Percentiles rank a stretch among this genome's conserved stretches.
These are phyloP conservation scores for Sporothrix brasiliensis DNA, from an alignment of 2,329 filamentous ascomycete genomes.

Conservation along the genomic window DNA sequence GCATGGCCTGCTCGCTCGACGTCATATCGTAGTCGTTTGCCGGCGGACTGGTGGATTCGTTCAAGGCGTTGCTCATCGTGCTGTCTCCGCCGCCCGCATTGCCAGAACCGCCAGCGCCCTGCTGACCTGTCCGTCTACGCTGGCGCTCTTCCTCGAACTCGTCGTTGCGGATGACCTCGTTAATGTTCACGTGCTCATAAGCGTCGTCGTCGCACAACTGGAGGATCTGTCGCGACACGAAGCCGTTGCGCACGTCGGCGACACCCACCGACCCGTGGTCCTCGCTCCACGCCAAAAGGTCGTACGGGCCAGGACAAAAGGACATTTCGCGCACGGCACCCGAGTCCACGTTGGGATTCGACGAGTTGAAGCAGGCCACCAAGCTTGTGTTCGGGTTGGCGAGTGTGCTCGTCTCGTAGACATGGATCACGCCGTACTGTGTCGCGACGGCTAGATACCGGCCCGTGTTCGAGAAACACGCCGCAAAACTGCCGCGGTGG, in stretches of 20 bases:
- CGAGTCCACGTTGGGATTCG: constrained; percentile 67
- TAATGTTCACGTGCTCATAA: constrained; percentile 59
- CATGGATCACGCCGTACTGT: constrained; percentile 76
- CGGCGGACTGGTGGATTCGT: not conserved
- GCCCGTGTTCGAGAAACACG: constrained; percentile 73
- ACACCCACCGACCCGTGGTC: constrained; percentile 76
- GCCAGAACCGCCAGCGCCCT: constrained; percentile 39
- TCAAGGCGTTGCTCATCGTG: not conserved
- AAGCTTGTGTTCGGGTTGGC: constrained; percentile 60
- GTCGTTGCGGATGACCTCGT: constrained; percentile 36
- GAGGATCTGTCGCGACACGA: constrained; percentile 69
- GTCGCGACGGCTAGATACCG: constrained; percentile 74
- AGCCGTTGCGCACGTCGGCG: constrained; percentile 70
- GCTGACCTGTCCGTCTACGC: constrained; percentile 49
- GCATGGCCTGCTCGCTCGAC: constrained; percentile 40
- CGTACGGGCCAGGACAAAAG: constrained; percentile 87
- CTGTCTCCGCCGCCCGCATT: not conserved
- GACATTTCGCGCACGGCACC: constrained; percentile 89
- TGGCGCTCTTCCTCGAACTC: constrained; percentile 50
- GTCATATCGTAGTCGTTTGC: constrained; percentile 33
- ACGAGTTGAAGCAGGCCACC: constrained; percentile 75
- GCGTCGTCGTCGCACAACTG: constrained; percentile 61
- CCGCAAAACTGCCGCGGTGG: constrained; percentile 72
- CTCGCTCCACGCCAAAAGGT: constrained; percentile 92
- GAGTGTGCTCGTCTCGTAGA: constrained; percentile 65